Evolutionary conservation across 352 stramenopile genomes (phyloP), one percentile per base, ranked within the genome.

Genomic region (Peronospora tabacina): DNA sequence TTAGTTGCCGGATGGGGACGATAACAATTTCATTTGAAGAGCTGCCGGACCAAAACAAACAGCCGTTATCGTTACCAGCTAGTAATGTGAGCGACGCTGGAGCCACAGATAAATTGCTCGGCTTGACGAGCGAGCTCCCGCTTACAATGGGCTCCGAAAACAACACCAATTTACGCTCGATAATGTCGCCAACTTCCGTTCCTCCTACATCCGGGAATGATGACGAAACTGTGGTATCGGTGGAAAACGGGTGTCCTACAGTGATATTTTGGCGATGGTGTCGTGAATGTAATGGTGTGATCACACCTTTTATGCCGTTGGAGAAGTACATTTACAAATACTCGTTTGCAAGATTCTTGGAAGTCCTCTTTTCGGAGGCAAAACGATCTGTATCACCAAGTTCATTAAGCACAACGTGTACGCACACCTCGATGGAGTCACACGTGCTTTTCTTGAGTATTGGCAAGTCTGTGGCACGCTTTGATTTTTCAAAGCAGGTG

Each of bases 181-280:
- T 78, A 46, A 63, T 82, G 46, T 63, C 55, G 36, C 68, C 67
- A 16, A 65, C 60, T 34, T 63, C 52, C 9, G 24, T 64, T 32
- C 51, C 54, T 17, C 59, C 66, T 51, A 35, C 58, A 13, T 55
- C 58, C 32, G 33, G 29, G 13, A 58, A 22, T 22, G 55, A 66
- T 32, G 49, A 58, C 4, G 67, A 75, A 17, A 47, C 36, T 50
- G 49, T 44, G 36, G 39, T 39, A 33, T 45, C 50, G 26, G 49
- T 33, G 40, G 52, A 63, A 10, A 59, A 75, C 9, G 55, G 50
- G 5, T 68, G 69, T 34, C 76, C 81, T 4, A 63, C 70, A 5
- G 97, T 99, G 49, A 82, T 90, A n/a, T 98, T 95, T 50, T 98
- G 92, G 90, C 96, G 92, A n/a, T 98, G 96, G 70, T 99, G 95